These are phyloP conservation scores for Polyporus tsugae DNA, from an alignment of 1,284 basidiomycete species.

Conservation along the genomic window DNA sequence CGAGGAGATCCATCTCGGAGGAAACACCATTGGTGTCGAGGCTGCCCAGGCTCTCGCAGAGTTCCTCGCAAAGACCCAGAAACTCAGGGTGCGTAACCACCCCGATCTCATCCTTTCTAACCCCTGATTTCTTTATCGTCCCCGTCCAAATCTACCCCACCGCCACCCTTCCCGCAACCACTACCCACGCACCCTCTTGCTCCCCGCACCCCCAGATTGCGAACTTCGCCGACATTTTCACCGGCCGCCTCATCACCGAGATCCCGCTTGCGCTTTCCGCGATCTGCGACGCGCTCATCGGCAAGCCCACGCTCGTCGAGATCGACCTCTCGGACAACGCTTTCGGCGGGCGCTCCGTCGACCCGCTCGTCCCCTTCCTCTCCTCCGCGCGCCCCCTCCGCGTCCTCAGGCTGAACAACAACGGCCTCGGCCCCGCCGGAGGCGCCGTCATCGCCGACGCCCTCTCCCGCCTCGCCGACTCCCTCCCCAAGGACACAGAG, in stretches of 20 bases:
- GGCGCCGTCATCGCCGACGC: slow-evolving; percentile 90
- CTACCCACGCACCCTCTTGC: background rate
- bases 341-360: slow-evolving; percentile 95
- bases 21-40: slow-evolving; percentile 96
- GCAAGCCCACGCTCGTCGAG: slow-evolving; percentile 84
- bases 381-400: slow-evolving; percentile 81
- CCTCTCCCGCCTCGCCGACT: slow-evolving; percentile 78
- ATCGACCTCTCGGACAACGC: slow-evolving; percentile 97
- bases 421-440: slow-evolving; percentile 94
- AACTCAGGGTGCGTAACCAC: slow-evolving; percentile 63
- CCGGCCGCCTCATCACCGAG: slow-evolving; percentile 94
- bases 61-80: slow-evolving; percentile 76
- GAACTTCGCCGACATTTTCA: slow-evolving; percentile 98
- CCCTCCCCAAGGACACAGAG: slow-evolving; percentile 68
- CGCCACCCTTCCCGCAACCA: background rate
- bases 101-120: slow-evolving; percentile 6
- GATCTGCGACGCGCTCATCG: slow-evolving; percentile 87
- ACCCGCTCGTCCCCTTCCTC: slow-evolving; percentile 93
- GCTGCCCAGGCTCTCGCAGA: slow-evolving; percentile 89
- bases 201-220: slow-evolving; percentile 69
- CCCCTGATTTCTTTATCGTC: slow-evolving; percentile 9
- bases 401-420: slow-evolving; percentile 94
- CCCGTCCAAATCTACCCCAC: slow-evolving; percentile 7
- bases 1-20: slow-evolving; percentile 93
- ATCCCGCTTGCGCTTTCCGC: slow-evolving; percentile 92